Evolutionary conservation across 2,329 filamentous ascomycete genomes (phyloP).

Genomic region (Chaetomium globosum): DNA sequence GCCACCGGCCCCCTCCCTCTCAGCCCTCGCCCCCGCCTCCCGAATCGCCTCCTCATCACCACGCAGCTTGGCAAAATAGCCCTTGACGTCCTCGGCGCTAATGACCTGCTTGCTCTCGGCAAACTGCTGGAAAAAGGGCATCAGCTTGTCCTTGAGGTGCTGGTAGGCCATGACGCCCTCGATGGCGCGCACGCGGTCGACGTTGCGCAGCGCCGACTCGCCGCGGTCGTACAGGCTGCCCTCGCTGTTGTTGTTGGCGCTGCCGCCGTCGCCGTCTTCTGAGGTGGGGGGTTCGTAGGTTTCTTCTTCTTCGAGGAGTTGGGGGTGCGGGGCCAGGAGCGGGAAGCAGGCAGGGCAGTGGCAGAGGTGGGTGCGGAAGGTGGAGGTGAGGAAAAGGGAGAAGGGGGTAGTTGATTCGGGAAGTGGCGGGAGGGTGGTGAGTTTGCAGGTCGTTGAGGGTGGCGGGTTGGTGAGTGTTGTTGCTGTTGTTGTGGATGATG

Average conservation of each 20-base stretch:
- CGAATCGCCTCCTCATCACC: constrained; percentile 79
- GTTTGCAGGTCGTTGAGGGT: constrained; percentile 56
- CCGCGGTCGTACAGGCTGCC: constrained; percentile 87
- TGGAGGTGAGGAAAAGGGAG: constrained; percentile 78
- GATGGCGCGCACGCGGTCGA: constrained; percentile 90
- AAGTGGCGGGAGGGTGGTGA: constrained; percentile 60
- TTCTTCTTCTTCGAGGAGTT: constrained; percentile 92
- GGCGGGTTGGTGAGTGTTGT: constrained; percentile 3
- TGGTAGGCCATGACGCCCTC: constrained; percentile 99
- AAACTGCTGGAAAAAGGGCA: constrained; percentile 89
- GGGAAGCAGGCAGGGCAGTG: constrained; percentile 81
- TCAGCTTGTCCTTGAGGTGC: constrained; percentile 92
- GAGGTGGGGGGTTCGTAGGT: constrained; percentile 91
- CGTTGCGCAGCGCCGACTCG: constrained; percentile 85
- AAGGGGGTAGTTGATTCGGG: constrained; percentile 57
- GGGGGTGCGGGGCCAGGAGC: constrained; percentile 67
- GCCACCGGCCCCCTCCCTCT: constrained; percentile 49
- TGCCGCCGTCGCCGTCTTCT: constrained; percentile 59
- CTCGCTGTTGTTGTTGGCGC: constrained; percentile 63
- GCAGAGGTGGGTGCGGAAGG: constrained; percentile 82
- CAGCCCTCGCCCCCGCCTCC: constrained; percentile 62
- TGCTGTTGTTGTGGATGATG: not conserved
- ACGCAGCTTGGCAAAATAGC: constrained; percentile 90
- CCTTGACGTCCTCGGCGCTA: constrained; percentile 92
- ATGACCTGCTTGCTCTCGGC: constrained; percentile 88